Base-by-base conservation (phyloP, 768 basidiomycete genomes). In the Epithele typhae region DNA sequence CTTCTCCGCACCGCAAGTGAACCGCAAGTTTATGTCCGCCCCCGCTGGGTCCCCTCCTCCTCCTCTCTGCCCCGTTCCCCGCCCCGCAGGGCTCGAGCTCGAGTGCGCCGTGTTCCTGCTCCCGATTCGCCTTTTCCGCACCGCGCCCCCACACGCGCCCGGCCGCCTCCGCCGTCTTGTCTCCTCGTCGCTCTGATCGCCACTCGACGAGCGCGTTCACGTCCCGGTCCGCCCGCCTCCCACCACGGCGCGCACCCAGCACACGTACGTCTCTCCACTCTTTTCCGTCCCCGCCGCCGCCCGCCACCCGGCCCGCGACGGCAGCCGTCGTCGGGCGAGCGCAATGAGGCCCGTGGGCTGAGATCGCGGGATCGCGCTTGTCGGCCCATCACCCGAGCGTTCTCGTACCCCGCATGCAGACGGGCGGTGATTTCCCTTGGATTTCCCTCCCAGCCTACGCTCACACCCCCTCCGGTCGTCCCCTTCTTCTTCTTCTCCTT, bases 1-100 rank as follows among this genome's bases (percentile, higher is more conserved):
- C 47, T 55, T 52, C 50, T 49, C 54, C 54, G 54, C 37, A 49
- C 45, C 50, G 40, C 42, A 43, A 32, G 22, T 15, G 8, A 7
- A 7, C 7, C 8, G 8, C 27, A 30, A 30, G 14, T 18, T n/a
- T 37, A 42, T 27, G 40, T 37, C 46, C 25, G 33, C 33, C 12
- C 32, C 18, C 40, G 5, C 9, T 42, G 25, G 15, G 40, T 12
- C 24, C 19, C 8, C 18, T n/a, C 35, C 8, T 36, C 37, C 37
- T 38, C 37, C 11, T 15, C 22, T 17, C 37, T 21, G 10, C 6
- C 19, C 19, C 11, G 27, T 14, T 38, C 18, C 17, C 7, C 37
- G 19, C 19, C 37, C 18, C 4, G 3, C 37, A 2, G 37, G 5
- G 37, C 37, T 18, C 19, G 18, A 8, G 2, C 37, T 18, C 37